Evolutionary conservation across 257 asterid species (phyloP).

Genomic region (Osmanthus fragrans): DNA sequence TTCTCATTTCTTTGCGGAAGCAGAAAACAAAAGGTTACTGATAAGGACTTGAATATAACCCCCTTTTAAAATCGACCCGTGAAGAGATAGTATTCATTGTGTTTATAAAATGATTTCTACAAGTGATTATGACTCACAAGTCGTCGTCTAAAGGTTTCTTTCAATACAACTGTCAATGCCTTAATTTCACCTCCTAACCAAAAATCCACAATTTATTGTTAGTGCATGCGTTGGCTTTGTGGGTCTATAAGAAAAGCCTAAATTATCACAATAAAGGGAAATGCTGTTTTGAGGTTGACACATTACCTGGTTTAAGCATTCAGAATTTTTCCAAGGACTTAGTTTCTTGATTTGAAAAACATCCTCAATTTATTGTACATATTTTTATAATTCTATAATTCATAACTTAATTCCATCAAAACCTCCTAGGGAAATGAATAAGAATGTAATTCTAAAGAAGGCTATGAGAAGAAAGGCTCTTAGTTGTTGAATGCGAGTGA

Average conservation of each 20-base stretch:
- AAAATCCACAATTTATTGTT: neutral
- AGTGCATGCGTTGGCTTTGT: neutral
- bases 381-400: too few species aligned
- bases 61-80: neutral
- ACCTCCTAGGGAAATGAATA: too few species aligned
- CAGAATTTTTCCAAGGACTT: neutral
- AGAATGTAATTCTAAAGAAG: too few species aligned
- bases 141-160: neutral
- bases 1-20: neutral
- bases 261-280: neutral
- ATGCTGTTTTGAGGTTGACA: neutral
- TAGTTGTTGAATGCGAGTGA: too few species aligned
- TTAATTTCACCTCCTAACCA: neutral
- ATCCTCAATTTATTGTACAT: too few species aligned
- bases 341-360: neutral
- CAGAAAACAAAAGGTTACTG: neutral
- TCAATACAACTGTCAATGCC: constrained; percentile 1
- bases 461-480: too few species aligned
- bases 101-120: neutral
- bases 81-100: neutral
- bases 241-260: neutral
- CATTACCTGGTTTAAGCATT: neutral
- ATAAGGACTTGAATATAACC: neutral
- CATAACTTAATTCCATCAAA: too few species aligned
- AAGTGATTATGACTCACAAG: neutral